Evolutionary conservation across 345 rosid species (phyloP), one percentile per base, ranked within the genome.

Genomic region (Acer saccharum): DNA sequence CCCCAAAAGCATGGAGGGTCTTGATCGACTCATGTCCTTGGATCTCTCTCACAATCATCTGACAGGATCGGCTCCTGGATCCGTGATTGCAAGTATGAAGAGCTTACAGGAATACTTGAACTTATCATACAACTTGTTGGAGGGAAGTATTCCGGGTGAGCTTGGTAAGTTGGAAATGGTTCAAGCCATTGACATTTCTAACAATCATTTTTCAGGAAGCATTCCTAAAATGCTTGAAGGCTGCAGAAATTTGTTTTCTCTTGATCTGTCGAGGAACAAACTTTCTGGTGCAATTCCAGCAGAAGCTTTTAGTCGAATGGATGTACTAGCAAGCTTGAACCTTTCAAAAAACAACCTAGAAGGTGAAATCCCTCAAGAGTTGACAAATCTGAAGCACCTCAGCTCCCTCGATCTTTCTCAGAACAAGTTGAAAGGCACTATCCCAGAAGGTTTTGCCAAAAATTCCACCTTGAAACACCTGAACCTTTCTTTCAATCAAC

Each of bases 31-130:
- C 29, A 68, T 78, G 79, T 41, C 89, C 7, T 70, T 93, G 3
- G 98, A 95, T 84, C 83, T 95, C 83, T 95, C 98, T 3, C 80
- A 83, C 76, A 93, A 95, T 85, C 87, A 78, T 54, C 88, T 95
- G 75, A 81, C 85, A 1, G 98, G 98, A 78, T 58, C 82, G 35
- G 81, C 93, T 81, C 90, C 94, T 25, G 61, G 81, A 21, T 63
- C 84, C 41, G 71, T 89, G 50, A 6, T 93, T 35, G 75, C 83
- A 57, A 80, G 80, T 7, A 77, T 93, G 82, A 87, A 77, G 81
- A 76, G 65, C 29, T 72, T 93, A 85, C 94, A 91, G 83, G 72
- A 88, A 68, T 83, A 78, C 60, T 87, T 95, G 60, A 93, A 95
- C 88, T 77, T 95, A 20, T 93, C 98, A 44, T 63, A 87, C 81